phyloP scores from a whole-genome alignment of 257 asterid genomes.

The Forsythia viridissima region DNA sequence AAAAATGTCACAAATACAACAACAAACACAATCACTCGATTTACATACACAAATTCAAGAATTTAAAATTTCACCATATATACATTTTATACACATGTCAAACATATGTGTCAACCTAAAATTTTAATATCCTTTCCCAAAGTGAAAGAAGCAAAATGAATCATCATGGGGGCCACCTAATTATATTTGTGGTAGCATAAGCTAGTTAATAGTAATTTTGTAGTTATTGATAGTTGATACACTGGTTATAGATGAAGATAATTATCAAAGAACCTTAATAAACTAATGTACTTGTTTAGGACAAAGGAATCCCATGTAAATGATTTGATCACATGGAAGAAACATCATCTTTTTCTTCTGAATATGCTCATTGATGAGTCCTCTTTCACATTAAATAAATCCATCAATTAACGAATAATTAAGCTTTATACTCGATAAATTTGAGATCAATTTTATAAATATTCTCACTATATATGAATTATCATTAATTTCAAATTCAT shows the following conservation, averaged over 20 bases:
- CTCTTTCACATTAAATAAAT: not conserved
- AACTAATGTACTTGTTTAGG: conserved; percentile 13
- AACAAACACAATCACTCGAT: too few relatives aligned
- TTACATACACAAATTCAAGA: too few relatives aligned
- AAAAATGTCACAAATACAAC: too few relatives aligned
- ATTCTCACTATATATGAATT: not conserved
- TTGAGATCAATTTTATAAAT: not conserved
- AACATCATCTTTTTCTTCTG: conserved; percentile 3
- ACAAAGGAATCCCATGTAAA: conserved; percentile 19
- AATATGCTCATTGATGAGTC: not conserved
- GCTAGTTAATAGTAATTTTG: not conserved
- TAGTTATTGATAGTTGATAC: not conserved
- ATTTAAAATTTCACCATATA: too few relatives aligned
- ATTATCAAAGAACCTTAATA: conserved; percentile 2
- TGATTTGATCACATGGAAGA: conserved; percentile 31
- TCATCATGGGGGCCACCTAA: not conserved
- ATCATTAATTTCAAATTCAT: too few relatives aligned
- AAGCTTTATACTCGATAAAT: too few relatives aligned
- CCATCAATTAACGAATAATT: not conserved
- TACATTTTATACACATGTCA: not conserved
- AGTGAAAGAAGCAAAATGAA: not conserved
- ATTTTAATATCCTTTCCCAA: not conserved
- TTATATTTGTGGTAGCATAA: not conserved
- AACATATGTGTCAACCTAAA: not conserved
- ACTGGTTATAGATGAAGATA: not conserved